Conservation (phyloP, 148 eudicot species). For the Chenopodium suecicum region DNA sequence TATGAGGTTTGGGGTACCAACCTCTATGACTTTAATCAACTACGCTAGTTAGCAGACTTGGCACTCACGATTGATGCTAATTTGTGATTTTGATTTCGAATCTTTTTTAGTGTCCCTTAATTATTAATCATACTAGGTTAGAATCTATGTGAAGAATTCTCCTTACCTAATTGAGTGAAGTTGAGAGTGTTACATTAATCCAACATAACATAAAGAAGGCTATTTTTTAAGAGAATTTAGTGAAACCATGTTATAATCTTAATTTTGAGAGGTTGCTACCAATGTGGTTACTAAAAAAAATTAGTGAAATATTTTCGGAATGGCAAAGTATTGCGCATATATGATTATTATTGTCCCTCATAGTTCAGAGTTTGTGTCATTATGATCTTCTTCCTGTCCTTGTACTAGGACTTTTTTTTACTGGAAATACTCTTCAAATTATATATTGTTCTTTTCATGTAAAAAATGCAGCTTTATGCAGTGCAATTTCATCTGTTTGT, state of each 20-base stretch:
- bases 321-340: neutral
- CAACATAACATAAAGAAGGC: neutral
- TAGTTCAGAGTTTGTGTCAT: neutral
- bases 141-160: too few relatives aligned
- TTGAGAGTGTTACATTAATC: neutral
- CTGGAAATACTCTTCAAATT: neutral
- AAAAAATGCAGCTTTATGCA: constrained; percentile 74
- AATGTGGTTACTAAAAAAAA: neutral
- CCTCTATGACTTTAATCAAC: too few relatives aligned
- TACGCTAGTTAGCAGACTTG: too few relatives aligned
- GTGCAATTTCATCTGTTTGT: constrained; percentile 92
- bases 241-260: neutral
- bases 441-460: neutral
- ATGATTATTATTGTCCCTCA: neutral
- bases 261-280: neutral
- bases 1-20: too few relatives aligned
- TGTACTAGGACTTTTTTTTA: neutral
- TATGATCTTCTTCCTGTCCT: neutral
- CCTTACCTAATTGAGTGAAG: neutral
- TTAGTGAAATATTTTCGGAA: neutral
- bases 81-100: too few relatives aligned
- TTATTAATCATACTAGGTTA: too few relatives aligned
- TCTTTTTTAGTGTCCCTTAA: too few relatives aligned
- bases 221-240: neutral
- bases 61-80: too few relatives aligned